phyloP scores from a whole-genome alignment of 2,329 filamentous ascomycete species.

The Ophiostoma himal-ulmi region DNA sequence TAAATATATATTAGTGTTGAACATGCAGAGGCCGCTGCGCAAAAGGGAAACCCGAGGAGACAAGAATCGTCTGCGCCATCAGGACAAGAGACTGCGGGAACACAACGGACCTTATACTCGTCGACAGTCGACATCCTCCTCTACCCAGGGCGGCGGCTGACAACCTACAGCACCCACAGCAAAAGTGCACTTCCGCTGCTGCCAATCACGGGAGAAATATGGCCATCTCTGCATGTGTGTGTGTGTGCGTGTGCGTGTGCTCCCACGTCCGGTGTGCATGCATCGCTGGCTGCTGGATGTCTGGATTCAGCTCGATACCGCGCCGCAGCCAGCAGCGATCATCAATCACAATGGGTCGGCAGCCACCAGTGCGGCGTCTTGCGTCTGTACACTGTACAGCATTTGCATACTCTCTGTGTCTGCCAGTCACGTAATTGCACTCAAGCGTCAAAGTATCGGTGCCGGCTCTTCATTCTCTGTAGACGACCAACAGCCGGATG shows the following conservation, averaged over 20 bases:
- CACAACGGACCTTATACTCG: background rate
- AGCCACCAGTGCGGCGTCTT: background rate
- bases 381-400: background rate
- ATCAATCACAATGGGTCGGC: background rate
- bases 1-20: too few species aligned
- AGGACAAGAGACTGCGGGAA: background rate
- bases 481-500: background rate
- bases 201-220: background rate
- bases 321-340: background rate
- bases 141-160: background rate
- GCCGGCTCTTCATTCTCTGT: background rate
- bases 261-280: background rate
- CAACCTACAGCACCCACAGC: background rate
- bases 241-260: background rate
- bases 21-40: too few species aligned
- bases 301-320: slow-evolving; percentile 3
- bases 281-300: background rate
- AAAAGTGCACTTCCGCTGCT: background rate
- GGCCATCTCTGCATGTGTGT: background rate
- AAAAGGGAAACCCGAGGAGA: background rate
- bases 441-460: background rate
- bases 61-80: too few species aligned
- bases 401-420: background rate
- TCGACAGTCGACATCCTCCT: background rate
- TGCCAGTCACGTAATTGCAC: background rate